Percentiles rank a stretch among this genome's conserved stretches.
Conservation (phyloP, 2,329 filamentous ascomycete species). For the Arachnomyces sp. region DNA sequence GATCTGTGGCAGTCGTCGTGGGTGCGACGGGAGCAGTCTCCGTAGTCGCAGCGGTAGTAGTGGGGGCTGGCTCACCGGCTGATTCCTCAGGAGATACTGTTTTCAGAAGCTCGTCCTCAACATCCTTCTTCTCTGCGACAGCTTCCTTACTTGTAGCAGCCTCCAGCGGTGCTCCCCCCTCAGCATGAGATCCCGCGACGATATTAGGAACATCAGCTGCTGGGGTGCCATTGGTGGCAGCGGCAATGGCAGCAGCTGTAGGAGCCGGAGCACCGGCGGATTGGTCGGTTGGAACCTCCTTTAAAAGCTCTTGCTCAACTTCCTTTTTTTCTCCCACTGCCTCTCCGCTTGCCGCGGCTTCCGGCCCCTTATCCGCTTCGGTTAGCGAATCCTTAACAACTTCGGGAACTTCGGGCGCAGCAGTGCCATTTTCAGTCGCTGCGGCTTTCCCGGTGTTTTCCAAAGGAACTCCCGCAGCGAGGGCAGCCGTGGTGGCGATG, state of each 20-base stretch:
- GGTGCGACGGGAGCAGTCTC: constrained; percentile 27
- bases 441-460: constrained; percentile 18
- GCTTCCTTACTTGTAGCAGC: constrained; percentile 61
- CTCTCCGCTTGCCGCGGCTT: constrained; percentile 38
- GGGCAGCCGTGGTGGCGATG: constrained; percentile 37
- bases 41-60: constrained; percentile 30
- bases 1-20: constrained; percentile 8
- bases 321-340: constrained; percentile 46
- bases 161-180: constrained; percentile 58
- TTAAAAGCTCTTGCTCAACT: constrained; percentile 13
- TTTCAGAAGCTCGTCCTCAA: constrained; percentile 66
- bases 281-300: constrained; percentile 5
- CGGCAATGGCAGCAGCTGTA: constrained; percentile 14
- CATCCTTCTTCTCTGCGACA: constrained; percentile 65
- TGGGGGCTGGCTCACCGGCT: constrained; percentile 29
- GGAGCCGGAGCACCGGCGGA: constrained; percentile 12
- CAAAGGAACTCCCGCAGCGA: constrained; percentile 39
- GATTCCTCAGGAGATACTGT: constrained; percentile 30
- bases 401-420: constrained; percentile 36
- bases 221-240: constrained; percentile 12
- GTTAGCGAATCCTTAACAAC: constrained; percentile 43
- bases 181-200: constrained; percentile 38
- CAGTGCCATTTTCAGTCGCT: constrained; percentile 35
- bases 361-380: constrained; percentile 39
- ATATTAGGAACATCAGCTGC: constrained; percentile 33